Evolutionary conservation across 768 basidiomycete genomes (phyloP), one percentile per base, ranked within the genome.

Genomic region (Sutorius australiensis): DNA sequence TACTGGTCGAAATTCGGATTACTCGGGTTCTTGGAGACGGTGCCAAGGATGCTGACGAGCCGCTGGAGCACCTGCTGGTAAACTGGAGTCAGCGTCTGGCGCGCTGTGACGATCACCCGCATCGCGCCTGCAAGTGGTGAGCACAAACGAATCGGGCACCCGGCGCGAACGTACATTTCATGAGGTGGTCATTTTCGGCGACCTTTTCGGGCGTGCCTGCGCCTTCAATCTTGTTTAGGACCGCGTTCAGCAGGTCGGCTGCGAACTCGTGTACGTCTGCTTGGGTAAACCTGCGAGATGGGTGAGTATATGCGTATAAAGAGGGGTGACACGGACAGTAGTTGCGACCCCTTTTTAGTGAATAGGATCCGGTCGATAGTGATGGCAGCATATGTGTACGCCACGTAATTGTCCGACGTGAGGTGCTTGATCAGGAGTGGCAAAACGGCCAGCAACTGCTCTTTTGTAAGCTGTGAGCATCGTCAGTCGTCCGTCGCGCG

Each of bases 1-100:
- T 92, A 97, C 68, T 98, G 97, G 68, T 97, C 95, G 71, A 99
- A 98, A 59, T 87, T 86, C 2, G 97, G 97, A 70, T 99, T 99
- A 67, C 90, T 93, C 14, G 97, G 95, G 67, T 99, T 99, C 74
- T 89, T 91, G 55, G 89, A 91, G 61, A 95, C 93, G 50, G 87
- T 79, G 12, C 89, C 86, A 30, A 98, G 78, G 62, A 98, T 95
- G 27, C 73, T 70, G 50, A 97, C 90, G 8, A 99, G 80, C 12
- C 88, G 84, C 38, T 68, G 72, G 7, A 98, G 78, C 3, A 85
- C 77, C 34, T 73, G 75, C 53, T 86, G 80, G 62, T 85, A 89
- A 8, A 72, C 76, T 0, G 89, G 83, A 0, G 79, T 84, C 39
- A 98, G 74, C 3, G 83, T 78, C 61, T 91, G 86, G 17, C 90